Conservation (phyloP, 75 land plant species). For the Cryptomeria japonica region DNA sequence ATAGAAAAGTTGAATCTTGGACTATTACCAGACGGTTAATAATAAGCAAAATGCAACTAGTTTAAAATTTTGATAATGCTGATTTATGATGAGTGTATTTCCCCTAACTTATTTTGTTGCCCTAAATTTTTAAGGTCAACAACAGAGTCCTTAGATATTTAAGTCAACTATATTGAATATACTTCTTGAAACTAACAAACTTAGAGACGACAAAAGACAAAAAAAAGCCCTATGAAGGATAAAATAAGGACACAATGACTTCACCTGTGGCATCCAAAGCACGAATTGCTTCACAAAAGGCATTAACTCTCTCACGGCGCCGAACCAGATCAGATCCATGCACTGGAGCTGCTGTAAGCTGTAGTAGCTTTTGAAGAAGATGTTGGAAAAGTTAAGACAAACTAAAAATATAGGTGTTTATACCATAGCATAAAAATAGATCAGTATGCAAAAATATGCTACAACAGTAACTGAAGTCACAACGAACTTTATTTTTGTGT, state of each 20-base stretch:
- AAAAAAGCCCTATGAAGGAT: background rate
- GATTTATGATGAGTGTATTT: background rate
- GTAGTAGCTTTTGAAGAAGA: constrained; percentile 87
- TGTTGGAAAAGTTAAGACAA: constrained; percentile 68
- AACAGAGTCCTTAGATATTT: background rate
- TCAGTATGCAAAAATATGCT: background rate
- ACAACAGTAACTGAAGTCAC: background rate
- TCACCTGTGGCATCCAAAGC: constrained; percentile 98
- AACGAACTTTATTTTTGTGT: background rate
- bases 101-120: background rate
- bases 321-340: constrained; percentile 55
- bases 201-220: background rate
- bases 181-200: background rate
- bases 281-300: constrained; percentile 93
- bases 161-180: background rate
- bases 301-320: constrained; percentile 80
- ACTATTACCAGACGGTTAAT: background rate
- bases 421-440: background rate
- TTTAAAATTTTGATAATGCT: background rate
- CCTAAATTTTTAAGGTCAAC: background rate
- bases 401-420: background rate
- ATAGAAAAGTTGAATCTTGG: background rate
- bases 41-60: background rate
- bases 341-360: constrained; percentile 46
- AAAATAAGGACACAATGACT: constrained; percentile 2